These are phyloP conservation scores for Hypoxylon lenormandii DNA, from an alignment of 495 filamentous ascomycete genomes.

Conservation along the genomic window DNA sequence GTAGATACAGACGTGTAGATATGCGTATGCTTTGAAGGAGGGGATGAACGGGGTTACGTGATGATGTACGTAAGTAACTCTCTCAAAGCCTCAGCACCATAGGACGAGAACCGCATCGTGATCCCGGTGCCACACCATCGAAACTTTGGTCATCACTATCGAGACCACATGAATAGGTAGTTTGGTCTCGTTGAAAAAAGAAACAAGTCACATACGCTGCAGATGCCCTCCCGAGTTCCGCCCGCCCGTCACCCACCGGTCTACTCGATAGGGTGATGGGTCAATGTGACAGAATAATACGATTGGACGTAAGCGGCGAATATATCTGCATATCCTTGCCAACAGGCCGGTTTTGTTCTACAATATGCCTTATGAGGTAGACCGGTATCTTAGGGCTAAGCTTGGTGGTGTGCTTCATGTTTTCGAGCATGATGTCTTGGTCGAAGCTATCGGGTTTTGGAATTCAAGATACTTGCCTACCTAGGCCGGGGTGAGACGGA, in stretches of 20 bases:
- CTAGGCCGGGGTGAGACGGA: too few species aligned
- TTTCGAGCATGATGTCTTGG: too few species aligned
- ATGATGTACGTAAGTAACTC: not conserved
- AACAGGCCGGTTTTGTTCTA: conserved; percentile 7
- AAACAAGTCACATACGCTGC: conserved; percentile 18
- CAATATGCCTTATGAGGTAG: conserved; percentile 8
- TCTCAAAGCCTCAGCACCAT: not conserved
- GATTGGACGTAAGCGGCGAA: conserved; percentile 6
- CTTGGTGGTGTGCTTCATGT: not conserved
- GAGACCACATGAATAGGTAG: too few species aligned
- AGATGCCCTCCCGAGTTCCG: conserved; percentile 22
- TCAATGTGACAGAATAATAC: conserved; percentile 25
- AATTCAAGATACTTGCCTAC: too few species aligned
- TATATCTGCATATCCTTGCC: conserved; percentile 5
- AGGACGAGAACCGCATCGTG: not conserved
- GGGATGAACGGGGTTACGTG: not conserved
- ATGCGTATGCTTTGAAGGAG: too few species aligned
- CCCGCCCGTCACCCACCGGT: conserved; percentile 32
- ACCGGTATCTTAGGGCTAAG: not conserved
- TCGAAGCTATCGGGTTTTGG: too few species aligned
- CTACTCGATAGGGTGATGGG: not conserved
- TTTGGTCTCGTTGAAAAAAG: too few species aligned
- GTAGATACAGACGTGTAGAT: too few species aligned
- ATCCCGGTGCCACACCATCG: conserved; percentile 39
- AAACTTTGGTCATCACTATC: conserved; percentile 14